These are phyloP conservation scores for Phytophthora chlamydospora DNA, from an alignment of 352 stramenopile species.

Conservation along the genomic window DNA sequence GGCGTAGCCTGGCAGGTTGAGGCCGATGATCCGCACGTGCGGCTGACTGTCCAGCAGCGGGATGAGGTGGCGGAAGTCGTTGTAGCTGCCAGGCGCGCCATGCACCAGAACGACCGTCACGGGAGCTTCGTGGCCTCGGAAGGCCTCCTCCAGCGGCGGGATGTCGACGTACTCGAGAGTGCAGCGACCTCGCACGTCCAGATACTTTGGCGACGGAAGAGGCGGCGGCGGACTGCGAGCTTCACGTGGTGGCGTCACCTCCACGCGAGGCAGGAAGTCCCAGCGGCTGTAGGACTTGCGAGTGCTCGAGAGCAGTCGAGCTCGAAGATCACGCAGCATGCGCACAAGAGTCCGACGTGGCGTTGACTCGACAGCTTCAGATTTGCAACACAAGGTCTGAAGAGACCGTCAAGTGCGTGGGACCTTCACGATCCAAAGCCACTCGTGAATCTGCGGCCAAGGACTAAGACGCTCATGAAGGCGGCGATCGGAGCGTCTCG, in stretches of 20 bases:
- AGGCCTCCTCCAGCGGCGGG: conserved; percentile 2
- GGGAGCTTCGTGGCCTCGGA: conserved; percentile 2
- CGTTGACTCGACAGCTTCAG: conserved; percentile 30
- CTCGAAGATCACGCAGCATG: too few relatives aligned
- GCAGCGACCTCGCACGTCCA: conserved; percentile 39
- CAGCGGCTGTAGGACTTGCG: conserved; percentile 6
- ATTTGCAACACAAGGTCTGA: conserved; percentile 9
- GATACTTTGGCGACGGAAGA: conserved; percentile 35
- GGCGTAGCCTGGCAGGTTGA: conserved; percentile 65
- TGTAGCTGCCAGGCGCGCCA: conserved; percentile 56
- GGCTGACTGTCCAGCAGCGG: conserved; percentile 38
- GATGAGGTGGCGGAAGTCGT: conserved; percentile 60
- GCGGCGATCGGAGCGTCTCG: conserved; percentile 7
- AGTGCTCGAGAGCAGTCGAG: neutral
- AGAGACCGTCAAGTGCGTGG: conserved; percentile 2
- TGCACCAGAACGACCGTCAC: conserved; percentile 62
- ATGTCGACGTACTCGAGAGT: conserved; percentile 48
- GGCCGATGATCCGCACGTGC: conserved; percentile 48
- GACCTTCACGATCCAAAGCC: conserved; percentile 12
- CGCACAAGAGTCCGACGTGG: conserved; percentile 11
- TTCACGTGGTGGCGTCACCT: conserved; percentile 10
- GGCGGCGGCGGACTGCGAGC: conserved; percentile 21
- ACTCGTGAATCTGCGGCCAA: conserved; percentile 19
- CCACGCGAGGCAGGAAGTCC: conserved; percentile 5
- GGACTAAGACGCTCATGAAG: conserved; percentile 21